Evolutionary conservation across 176 grass and related monocot genomes (phyloP).

Genomic region (Triticum turgidum): DNA sequence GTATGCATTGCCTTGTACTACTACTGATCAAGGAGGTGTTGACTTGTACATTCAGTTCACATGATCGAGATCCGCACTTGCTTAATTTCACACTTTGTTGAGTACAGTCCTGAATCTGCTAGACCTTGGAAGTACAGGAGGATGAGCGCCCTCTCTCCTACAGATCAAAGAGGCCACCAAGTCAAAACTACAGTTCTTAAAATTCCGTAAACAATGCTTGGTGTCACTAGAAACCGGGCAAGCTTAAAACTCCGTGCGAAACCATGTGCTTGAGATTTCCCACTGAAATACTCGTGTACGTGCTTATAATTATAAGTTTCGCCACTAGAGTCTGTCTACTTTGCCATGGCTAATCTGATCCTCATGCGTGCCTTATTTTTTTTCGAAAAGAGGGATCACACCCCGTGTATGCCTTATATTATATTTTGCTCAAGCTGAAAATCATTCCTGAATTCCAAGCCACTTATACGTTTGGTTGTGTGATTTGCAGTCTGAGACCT

Average conservation of each 20-base stretch:
- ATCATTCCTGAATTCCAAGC: background rate
- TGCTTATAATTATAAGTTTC: background rate
- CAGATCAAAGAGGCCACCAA: constrained; percentile 1
- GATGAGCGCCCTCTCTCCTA: constrained; percentile 10
- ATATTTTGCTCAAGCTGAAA: background rate
- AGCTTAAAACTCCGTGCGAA: background rate
- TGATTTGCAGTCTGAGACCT: constrained; percentile 73
- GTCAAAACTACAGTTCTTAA: constrained; percentile 29
- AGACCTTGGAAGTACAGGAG: constrained; percentile 17
- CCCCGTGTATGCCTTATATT: background rate
- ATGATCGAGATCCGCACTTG: background rate
- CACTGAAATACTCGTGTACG: background rate
- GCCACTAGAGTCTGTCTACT: background rate
- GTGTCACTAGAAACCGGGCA: background rate
- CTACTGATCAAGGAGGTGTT: background rate
- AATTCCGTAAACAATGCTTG: background rate
- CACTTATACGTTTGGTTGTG: background rate
- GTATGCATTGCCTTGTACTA: background rate
- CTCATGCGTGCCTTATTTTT: no score
- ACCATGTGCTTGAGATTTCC: background rate
- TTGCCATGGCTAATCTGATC: background rate
- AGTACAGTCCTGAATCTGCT: constrained; percentile 19
- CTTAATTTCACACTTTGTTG: constrained; percentile 17
- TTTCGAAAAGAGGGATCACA: background rate
- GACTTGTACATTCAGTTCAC: constrained; percentile 30